These are phyloP conservation scores for Rhododendron williamsianum DNA, from an alignment of 148 eudicot genomes.

Conservation along the genomic window DNA sequence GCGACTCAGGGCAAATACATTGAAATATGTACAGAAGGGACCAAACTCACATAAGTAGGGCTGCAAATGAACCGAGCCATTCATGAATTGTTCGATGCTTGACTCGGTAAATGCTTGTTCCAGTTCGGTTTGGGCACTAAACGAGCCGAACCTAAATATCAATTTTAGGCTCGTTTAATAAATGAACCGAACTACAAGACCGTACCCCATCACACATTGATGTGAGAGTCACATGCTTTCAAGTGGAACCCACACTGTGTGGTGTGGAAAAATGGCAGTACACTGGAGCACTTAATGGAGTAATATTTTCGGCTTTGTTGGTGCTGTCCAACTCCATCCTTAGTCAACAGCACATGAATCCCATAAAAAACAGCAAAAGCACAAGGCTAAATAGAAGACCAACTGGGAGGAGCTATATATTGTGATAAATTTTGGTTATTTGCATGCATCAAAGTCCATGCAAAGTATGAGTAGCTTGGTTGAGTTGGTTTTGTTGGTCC, in stretches of 20 bases:
- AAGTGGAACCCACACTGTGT: neutral
- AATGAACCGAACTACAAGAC: neutral
- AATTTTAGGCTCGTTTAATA: too few species aligned
- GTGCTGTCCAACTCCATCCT: neutral
- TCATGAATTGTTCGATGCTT: neutral
- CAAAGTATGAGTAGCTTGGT: neutral
- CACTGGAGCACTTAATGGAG: neutral
- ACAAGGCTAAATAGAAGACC: neutral
- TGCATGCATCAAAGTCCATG: neutral
- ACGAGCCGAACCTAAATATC: too few species aligned
- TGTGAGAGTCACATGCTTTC: neutral
- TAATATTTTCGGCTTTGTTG: neutral
- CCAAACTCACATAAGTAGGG: neutral
- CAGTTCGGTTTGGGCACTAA: neutral
- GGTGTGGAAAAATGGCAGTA: neutral
- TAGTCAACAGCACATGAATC: neutral
- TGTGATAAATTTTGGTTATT: neutral
- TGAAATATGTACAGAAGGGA: neutral
- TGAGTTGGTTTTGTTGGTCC: slow-evolving; percentile 2
- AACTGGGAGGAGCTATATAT: neutral
- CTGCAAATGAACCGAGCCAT: neutral
- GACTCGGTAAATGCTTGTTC: too few species aligned
- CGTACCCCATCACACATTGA: neutral
- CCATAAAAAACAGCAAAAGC: neutral
- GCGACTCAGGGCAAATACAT: neutral